Base-by-base conservation (phyloP, 768 basidiomycete genomes). In the Plicaturopsis crispa region DNA sequence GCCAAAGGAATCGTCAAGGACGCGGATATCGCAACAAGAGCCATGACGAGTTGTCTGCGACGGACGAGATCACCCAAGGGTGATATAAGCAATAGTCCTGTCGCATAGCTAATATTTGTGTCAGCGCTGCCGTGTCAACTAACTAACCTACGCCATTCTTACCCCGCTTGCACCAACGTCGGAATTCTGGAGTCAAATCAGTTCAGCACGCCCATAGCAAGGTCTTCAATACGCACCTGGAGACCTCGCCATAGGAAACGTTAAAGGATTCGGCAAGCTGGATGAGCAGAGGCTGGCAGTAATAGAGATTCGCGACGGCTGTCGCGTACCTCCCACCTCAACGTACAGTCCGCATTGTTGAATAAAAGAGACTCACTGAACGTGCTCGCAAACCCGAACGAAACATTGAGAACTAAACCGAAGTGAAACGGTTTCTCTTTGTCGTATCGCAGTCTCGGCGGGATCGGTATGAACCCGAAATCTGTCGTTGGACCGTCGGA, bases 21-120 rank as follows among this genome's bases (percentile, higher is more conserved):
- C 0, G 72, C 69, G 0, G 80, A 75, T 16, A 72, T 33, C 1
- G 70, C 47, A 26, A 82, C 62, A 14, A 88, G 58, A 8, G 67
- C 42, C 16, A 93, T 65, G 21, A 84, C 68, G 0, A 94, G 66
- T 31, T 76, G 80, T 10, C 90, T 68, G 24, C 89, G 65, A 14
- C 83, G 80, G 20, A 89, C 70, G 16, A 92, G 70, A 54, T 94
- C 90, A 6, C 91, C 90, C 0, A 89, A 65, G 1, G 91, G 90
- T 1, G 84, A 74, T 38, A 93, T 75, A 30, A 91, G 57, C 3
- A 91, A 55, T 5, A 90, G 67, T 1, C 86, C 86, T 6, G 62
- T 62, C 2, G 80, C 83, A 54, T 88, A 90, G 31, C 84, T 81
- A 45, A 6, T 18, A 14, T 16, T n/a, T n/a, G n/a, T n/a, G n/a